These are phyloP conservation scores for Ampelocalamus luodianensis DNA, from an alignment of 176 grass and related monocot genomes.

Conservation along the genomic window DNA sequence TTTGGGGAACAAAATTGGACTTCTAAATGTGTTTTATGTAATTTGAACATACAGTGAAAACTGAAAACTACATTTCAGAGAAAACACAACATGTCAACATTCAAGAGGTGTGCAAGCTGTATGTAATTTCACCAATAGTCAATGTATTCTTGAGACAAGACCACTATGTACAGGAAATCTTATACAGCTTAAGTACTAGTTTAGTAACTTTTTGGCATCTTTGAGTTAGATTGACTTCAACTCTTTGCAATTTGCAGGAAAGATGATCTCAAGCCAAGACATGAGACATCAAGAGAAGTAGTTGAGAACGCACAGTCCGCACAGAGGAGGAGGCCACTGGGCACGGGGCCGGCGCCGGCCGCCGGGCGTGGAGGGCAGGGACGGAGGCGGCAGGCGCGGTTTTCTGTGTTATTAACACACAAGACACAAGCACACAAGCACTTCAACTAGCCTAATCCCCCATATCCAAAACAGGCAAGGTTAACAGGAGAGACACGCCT, in stretches of 20 bases:
- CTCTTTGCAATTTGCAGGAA: constrained; percentile 44
- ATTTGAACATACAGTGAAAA: constrained; percentile 29
- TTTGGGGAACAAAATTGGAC: constrained; percentile 44
- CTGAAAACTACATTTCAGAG: constrained; percentile 30
- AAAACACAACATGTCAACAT: constrained; percentile 23
- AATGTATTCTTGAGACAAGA: constrained; percentile 16
- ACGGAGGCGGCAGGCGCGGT: too few relatives aligned
- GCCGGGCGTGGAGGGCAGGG: too few relatives aligned
- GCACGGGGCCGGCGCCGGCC: too few relatives aligned
- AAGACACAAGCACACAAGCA: too few relatives aligned
- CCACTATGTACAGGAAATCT: constrained; percentile 2
- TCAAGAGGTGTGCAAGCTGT: constrained; percentile 17
- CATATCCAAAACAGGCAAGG: too few relatives aligned
- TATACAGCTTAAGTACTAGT: constrained; percentile 27
- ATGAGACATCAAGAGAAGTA: too few relatives aligned
- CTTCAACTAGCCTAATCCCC: too few relatives aligned
- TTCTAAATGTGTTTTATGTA: constrained; percentile 36
- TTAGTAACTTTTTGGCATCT: constrained; percentile 41
- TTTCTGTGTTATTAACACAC: too few relatives aligned
- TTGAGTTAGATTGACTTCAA: constrained; percentile 54
- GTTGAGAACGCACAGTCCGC: too few relatives aligned
- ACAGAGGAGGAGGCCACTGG: too few relatives aligned
- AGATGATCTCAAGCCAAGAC: too few relatives aligned
- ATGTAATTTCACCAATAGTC: constrained; percentile 31
- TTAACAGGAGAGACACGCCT: too few relatives aligned